Evolutionary conservation across 2,329 filamentous ascomycete genomes (phyloP).

Genomic region (Stylonectria norvegica): DNA sequence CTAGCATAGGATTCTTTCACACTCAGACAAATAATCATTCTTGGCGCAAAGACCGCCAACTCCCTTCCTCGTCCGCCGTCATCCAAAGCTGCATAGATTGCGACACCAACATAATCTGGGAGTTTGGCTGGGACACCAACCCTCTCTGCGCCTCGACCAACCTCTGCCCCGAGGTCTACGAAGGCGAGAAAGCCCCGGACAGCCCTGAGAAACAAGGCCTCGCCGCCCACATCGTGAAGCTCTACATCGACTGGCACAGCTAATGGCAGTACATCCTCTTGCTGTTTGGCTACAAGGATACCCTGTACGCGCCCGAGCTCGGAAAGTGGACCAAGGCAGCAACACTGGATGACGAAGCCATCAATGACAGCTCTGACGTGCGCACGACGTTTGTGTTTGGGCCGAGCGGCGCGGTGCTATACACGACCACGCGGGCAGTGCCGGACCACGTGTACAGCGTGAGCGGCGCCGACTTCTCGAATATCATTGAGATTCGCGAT

Average conservation of each 20-base stretch:
- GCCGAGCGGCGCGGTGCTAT: constrained; percentile 36
- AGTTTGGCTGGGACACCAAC: constrained; percentile 44
- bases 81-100: constrained; percentile 45
- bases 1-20: constrained; percentile 43
- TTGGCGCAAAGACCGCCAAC: constrained; percentile 52
- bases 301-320: constrained; percentile 36
- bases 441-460: constrained; percentile 29
- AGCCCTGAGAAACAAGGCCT: constrained; percentile 47
- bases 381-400: constrained; percentile 36
- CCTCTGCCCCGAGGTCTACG: constrained; percentile 47
- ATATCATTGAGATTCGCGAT: constrained; percentile 37
- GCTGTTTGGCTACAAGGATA: constrained; percentile 46
- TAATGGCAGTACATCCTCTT: constrained; percentile 44
- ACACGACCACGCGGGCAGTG: constrained; percentile 32
- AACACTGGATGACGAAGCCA: constrained; percentile 23
- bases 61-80: constrained; percentile 23
- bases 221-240: constrained; percentile 34
- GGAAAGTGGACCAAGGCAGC: constrained; percentile 39
- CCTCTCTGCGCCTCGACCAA: constrained; percentile 44
- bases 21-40: constrained; percentile 45
- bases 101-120: constrained; percentile 55
- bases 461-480: constrained; percentile 33
- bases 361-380: constrained; percentile 30
- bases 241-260: constrained; percentile 48
- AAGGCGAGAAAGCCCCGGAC: constrained; percentile 38